Evolutionary conservation across 257 asterid species (phyloP).

Genomic region (Misopates orontium): DNA sequence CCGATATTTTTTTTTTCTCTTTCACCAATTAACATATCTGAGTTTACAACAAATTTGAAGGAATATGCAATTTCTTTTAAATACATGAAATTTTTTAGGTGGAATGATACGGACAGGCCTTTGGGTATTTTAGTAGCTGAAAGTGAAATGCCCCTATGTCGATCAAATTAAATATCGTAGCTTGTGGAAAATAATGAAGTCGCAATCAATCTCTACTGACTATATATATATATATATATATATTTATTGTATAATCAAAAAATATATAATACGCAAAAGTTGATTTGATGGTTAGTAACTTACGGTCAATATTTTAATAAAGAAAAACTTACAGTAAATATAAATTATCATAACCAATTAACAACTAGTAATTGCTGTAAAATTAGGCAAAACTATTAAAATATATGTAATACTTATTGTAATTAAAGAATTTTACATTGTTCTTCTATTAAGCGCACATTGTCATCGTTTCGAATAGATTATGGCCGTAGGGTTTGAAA

Average conservation of each 20-base stretch:
- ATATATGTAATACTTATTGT: no score
- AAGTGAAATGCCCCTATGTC: not conserved
- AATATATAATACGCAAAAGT: not conserved
- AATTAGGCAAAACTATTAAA: no score
- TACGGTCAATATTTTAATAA: no score
- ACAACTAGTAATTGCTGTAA: no score
- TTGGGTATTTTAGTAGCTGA: not conserved
- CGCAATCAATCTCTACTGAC: not conserved
- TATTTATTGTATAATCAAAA: not conserved
- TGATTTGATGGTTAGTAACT: no score
- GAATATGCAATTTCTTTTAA: not conserved
- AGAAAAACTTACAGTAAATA: no score
- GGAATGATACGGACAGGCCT: not conserved
- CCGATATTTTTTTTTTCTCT: not conserved
- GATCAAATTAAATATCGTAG: not conserved
- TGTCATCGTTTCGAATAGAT: no score
- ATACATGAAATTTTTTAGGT: not conserved
- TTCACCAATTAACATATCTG: not conserved
- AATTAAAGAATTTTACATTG: no score
- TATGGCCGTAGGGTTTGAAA: no score
- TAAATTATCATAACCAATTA: no score
- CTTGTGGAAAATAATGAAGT: not conserved
- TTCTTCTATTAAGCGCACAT: no score
- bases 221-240: no score
- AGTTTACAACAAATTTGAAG: not conserved